These are phyloP conservation scores for Solanum chacoense DNA, from an alignment of 305 asterid species.

Conservation along the genomic window DNA sequence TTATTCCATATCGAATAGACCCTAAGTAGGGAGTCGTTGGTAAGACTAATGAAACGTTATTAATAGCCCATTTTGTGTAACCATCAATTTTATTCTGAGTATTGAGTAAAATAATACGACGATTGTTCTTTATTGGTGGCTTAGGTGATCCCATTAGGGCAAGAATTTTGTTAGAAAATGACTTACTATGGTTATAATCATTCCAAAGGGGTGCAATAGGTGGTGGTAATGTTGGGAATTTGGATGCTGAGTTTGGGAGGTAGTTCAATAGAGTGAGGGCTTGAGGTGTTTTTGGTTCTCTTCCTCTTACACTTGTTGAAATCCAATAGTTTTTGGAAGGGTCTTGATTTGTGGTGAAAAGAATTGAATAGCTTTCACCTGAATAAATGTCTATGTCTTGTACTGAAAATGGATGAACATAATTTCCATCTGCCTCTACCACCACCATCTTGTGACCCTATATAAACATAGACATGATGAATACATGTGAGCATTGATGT, in stretches of 20 bases:
- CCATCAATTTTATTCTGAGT: constrained; percentile 63
- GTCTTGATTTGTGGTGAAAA: constrained; percentile 51
- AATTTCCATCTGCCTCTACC: constrained; percentile 87
- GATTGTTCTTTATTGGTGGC: constrained; percentile 15
- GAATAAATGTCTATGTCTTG: constrained; percentile 72
- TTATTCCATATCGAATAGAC: constrained; percentile 28
- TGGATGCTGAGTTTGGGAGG: constrained; percentile 25
- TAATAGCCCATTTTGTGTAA: constrained; percentile 57
- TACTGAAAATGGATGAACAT: constrained; percentile 48
- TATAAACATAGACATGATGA: background rate
- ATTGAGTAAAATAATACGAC: constrained; percentile 39
- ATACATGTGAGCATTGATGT: background rate
- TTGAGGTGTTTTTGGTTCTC: constrained; percentile 62
- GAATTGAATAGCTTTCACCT: constrained; percentile 71
- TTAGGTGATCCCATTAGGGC: constrained; percentile 32
- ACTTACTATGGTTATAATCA: constrained; percentile 38
- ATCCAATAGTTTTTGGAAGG: constrained; percentile 60
- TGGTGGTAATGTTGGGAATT: constrained; percentile 36
- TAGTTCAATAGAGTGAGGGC: constrained; percentile 62
- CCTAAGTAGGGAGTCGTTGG: constrained; percentile 68
- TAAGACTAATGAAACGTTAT: constrained; percentile 53
- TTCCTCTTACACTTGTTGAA: constrained; percentile 49
- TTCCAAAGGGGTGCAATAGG: constrained; percentile 55
- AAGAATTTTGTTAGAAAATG: constrained; percentile 31
- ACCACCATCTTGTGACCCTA: constrained; percentile 65